A percentile compares a stretch with the other conserved stretches of the same genome.
phyloP scores from a whole-genome alignment of 208 protist genomes.

The Trypanosoma scelopori region DNA sequence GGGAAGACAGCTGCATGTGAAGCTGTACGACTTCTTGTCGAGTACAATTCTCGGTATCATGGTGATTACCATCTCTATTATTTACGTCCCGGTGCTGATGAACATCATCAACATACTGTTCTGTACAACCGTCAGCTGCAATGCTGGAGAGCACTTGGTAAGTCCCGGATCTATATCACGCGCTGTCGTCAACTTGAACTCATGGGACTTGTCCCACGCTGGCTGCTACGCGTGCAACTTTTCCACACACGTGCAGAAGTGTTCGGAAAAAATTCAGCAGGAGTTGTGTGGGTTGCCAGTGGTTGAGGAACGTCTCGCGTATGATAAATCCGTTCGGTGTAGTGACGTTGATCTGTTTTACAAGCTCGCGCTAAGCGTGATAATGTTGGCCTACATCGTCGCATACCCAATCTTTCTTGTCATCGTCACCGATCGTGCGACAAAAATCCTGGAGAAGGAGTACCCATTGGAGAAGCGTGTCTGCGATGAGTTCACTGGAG shows the following conservation, averaged over 20 bases:
- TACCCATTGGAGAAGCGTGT: constrained; percentile 68
- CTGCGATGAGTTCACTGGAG: constrained; percentile 48
- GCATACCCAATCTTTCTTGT: constrained; percentile 58
- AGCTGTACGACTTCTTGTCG: constrained; percentile 21
- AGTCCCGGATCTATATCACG: constrained; percentile 29
- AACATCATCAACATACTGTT: constrained; percentile 60
- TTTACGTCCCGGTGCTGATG: constrained; percentile 65
- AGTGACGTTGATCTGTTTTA: constrained; percentile 42
- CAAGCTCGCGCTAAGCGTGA: constrained; percentile 28
- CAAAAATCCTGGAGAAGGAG: constrained; percentile 46
- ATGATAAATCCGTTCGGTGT: constrained; percentile 58
- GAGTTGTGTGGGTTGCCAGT: constrained; percentile 30
- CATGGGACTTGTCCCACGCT: constrained; percentile 2
- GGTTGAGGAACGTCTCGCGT: constrained; percentile 39
- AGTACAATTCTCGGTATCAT: constrained; percentile 32
- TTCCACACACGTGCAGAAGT: constrained; percentile 42
- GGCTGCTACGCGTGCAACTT: constrained; percentile 54
- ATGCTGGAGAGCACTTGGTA: constrained; percentile 30
- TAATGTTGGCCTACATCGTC: constrained; percentile 47
- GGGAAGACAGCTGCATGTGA: constrained; percentile 34
- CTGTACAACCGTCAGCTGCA: constrained; percentile 48
- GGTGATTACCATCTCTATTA: constrained; percentile 38
- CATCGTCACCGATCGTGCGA: constrained; percentile 43
- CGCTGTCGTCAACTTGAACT: not conserved
- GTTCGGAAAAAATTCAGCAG: constrained; percentile 30